These are phyloP conservation scores for Salix viminalis DNA, from an alignment of 345 rosid genomes.

Conservation along the genomic window DNA sequence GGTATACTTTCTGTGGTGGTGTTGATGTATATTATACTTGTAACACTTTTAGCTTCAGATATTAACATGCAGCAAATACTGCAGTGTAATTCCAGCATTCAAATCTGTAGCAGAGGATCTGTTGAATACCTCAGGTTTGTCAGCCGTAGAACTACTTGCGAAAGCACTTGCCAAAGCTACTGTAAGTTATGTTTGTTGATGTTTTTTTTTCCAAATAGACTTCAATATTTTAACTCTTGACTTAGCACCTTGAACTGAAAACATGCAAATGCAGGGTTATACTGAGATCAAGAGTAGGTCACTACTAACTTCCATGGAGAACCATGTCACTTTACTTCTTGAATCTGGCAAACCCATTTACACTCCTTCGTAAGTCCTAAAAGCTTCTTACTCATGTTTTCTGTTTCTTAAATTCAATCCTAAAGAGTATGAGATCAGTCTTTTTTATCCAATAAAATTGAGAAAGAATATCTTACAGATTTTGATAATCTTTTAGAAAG, in stretches of 20 bases:
- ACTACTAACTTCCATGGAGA: constrained; percentile 79
- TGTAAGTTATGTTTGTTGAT: constrained; percentile 40
- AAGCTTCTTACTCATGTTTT: background rate
- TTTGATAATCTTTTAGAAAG: background rate
- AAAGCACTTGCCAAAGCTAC: constrained; percentile 94
- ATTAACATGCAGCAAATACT: background rate
- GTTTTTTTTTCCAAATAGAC: background rate
- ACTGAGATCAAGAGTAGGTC: constrained; percentile 90
- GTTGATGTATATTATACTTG: background rate
- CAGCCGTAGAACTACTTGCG: constrained; percentile 78
- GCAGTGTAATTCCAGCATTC: constrained; percentile 92
- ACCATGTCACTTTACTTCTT: constrained; percentile 70
- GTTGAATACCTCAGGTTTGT: constrained; percentile 60
- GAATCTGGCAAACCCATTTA: constrained; percentile 69
- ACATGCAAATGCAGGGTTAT: constrained; percentile 57
- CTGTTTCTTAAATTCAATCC: background rate
- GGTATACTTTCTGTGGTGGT: constrained; percentile 37
- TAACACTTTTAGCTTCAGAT: background rate
- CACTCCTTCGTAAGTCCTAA: constrained; percentile 62
- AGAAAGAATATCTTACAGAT: background rate
- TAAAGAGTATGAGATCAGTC: background rate
- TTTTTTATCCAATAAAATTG: background rate
- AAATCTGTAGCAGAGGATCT: constrained; percentile 71
- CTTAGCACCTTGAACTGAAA: background rate
- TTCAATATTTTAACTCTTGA: background rate